Percentiles rank a stretch among this genome's conserved stretches.
Conservation (phyloP, 2,329 filamentous ascomycete genomes). For the Neophaeococcomyces mojaviensis region DNA sequence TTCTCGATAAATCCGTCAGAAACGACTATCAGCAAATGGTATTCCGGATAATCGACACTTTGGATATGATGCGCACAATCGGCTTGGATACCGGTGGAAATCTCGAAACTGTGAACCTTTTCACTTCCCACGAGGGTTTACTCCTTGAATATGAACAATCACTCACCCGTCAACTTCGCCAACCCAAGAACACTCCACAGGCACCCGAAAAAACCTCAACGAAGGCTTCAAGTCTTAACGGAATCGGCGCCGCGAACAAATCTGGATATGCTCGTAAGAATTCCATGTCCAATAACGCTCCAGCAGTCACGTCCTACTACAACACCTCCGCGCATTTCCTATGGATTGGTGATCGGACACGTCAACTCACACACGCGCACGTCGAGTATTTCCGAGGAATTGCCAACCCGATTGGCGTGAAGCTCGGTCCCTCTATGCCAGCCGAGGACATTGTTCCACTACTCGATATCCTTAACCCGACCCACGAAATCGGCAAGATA, state of each 20-base stretch:
- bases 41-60: slow-evolving; percentile 75
- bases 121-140: slow-evolving; percentile 89
- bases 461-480: slow-evolving; percentile 78
- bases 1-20: slow-evolving; percentile 74
- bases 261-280: slow-evolving; percentile 18
- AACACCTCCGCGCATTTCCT: slow-evolving; percentile 94
- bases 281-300: slow-evolving; percentile 20
- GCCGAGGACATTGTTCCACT: slow-evolving; percentile 67
- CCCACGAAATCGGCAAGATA: slow-evolving; percentile 77
- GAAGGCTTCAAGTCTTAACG: slow-evolving; percentile 18
- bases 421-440: slow-evolving; percentile 82
- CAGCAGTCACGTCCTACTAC: slow-evolving; percentile 62
- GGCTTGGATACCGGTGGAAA: slow-evolving; percentile 79
- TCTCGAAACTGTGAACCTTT: slow-evolving; percentile 87
- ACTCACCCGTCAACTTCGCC: slow-evolving; percentile 67
- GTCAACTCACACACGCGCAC: slow-evolving; percentile 86
- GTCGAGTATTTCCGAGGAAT: slow-evolving; percentile 97
- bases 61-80: slow-evolving; percentile 90
- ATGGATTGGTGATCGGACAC: slow-evolving; percentile 95
- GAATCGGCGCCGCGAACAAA: not conserved
- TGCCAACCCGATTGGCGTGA: slow-evolving; percentile 91
- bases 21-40: slow-evolving; percentile 81
- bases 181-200: slow-evolving; percentile 44
- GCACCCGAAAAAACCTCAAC: slow-evolving; percentile 18
- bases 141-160: slow-evolving; percentile 90